phyloP scores from a whole-genome alignment of 2,329 filamentous ascomycete species.

The Coniella vitis region DNA sequence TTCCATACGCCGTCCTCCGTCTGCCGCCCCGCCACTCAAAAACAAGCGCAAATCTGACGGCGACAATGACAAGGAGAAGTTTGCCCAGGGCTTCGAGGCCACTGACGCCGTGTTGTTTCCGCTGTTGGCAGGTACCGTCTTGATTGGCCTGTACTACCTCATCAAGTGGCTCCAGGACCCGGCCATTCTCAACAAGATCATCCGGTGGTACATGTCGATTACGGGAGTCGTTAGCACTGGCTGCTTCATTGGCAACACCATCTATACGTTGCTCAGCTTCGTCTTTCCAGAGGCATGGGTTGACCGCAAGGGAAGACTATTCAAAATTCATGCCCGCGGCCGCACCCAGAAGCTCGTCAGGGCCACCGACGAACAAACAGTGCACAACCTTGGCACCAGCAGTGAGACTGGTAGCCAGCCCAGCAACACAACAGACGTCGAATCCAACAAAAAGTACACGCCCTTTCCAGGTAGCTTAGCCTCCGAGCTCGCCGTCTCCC shows the following conservation, averaged over 20 bases:
- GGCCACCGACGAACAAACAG: neutral
- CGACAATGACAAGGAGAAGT: constrained; percentile 43
- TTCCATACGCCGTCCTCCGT: constrained; percentile 76
- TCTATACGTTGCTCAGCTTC: constrained; percentile 59
- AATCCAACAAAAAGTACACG: constrained; percentile 24
- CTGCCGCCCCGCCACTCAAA: constrained; percentile 55
- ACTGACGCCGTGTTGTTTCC: constrained; percentile 83
- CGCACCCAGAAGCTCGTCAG: constrained; percentile 28
- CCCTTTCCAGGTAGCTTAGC: constrained; percentile 15
- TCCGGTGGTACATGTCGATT: constrained; percentile 76
- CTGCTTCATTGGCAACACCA: constrained; percentile 64
- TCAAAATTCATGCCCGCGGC: constrained; percentile 35
- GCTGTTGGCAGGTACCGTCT: constrained; percentile 62
- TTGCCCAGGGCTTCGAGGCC: constrained; percentile 58
- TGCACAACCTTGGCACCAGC: constrained; percentile 14
- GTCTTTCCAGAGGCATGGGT: constrained; percentile 69
- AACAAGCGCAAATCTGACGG: constrained; percentile 27
- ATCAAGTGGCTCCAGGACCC: constrained; percentile 86
- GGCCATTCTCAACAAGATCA: constrained; percentile 70
- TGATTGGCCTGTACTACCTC: constrained; percentile 73
- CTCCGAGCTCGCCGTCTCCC: constrained; percentile 17
- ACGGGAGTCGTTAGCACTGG: constrained; percentile 73
- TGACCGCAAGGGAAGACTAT: constrained; percentile 34
- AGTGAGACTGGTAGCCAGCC: constrained; percentile 22
- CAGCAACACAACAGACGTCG: constrained; percentile 20